Percentiles rank a stretch among this genome's conserved stretches.
phyloP scores from a whole-genome alignment of 192 early-diverging fungal species.

The Powellomyces hirtus region DNA sequence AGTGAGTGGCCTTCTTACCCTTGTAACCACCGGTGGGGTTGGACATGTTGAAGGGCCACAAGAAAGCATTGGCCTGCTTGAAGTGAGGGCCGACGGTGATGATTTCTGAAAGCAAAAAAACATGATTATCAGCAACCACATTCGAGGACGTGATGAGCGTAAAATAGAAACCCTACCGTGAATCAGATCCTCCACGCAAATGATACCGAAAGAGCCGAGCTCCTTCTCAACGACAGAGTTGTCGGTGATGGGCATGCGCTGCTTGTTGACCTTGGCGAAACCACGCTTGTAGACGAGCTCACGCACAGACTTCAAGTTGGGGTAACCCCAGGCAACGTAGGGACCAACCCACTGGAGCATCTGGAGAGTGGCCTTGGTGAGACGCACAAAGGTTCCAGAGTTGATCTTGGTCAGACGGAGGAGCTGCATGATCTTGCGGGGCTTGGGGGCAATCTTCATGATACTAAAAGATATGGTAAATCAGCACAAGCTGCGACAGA shows the following conservation, averaged over 20 bases:
- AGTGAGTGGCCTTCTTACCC: constrained; percentile 91
- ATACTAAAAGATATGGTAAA: constrained; percentile 64
- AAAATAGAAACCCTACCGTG: too few species aligned
- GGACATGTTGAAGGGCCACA: constrained; percentile 99
- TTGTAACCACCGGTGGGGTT: constrained; percentile 96
- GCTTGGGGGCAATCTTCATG: constrained; percentile 99
- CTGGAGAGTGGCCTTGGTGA: constrained; percentile 95
- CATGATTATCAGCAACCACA: too few species aligned
- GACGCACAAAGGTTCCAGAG: constrained; percentile 92
- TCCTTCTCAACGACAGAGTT: constrained; percentile 91
- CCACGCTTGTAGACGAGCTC: constrained; percentile 99
- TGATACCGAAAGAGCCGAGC: constrained; percentile 92
- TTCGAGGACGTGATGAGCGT: too few species aligned
- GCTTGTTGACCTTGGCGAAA: constrained; percentile 97
- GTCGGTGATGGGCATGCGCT: constrained; percentile 94
- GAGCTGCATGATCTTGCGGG: constrained; percentile 98
- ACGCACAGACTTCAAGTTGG: constrained; percentile 97
- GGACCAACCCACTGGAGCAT: constrained; percentile 97
- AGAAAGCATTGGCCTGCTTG: constrained; percentile 96
- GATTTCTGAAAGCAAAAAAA: too few species aligned
- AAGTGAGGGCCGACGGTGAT: constrained; percentile 97
- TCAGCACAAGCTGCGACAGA: neutral
- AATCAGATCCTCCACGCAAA: constrained; percentile 96
- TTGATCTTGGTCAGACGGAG: constrained; percentile 99
- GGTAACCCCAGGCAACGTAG: constrained; percentile 89